A percentile compares a stretch with the other conserved stretches of the same genome.
Evolutionary conservation across 306 rosid species (phyloP).

Genomic region (Aeschynomene evenia): DNA sequence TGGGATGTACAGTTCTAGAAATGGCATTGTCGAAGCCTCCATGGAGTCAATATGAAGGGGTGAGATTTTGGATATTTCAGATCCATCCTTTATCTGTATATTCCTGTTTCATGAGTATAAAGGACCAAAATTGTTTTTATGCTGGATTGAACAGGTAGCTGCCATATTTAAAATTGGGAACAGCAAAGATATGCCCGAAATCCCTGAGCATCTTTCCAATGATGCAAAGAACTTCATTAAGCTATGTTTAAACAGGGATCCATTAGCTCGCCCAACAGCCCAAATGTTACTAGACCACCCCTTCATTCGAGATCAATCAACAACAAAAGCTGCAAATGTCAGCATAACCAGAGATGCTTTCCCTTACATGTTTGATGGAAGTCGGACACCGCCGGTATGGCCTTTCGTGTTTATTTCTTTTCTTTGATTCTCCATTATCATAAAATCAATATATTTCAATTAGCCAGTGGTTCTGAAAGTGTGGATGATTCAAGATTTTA

Average conservation of each 20-base stretch:
- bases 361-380: slow-evolving; percentile 72
- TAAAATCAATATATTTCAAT: neutral
- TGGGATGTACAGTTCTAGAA: slow-evolving; percentile 98
- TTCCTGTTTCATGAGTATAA: slow-evolving; percentile 17
- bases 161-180: slow-evolving; percentile 97
- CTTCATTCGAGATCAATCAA: slow-evolving; percentile 75
- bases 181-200: slow-evolving; percentile 94
- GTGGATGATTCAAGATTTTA: slow-evolving; percentile 21
- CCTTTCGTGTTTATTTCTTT: slow-evolving; percentile 16
- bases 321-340: slow-evolving; percentile 60
- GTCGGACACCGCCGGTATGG: slow-evolving; percentile 85
- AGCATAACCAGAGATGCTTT: slow-evolving; percentile 69
- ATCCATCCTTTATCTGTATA: neutral
- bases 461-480: neutral
- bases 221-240: slow-evolving; percentile 82
- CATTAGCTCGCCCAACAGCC: slow-evolving; percentile 78
- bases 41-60: slow-evolving; percentile 99
- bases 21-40: slow-evolving; percentile 97
- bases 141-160: slow-evolving; percentile 72
- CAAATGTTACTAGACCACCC: slow-evolving; percentile 67
- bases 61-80: slow-evolving; percentile 48
- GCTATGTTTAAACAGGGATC: slow-evolving; percentile 82
- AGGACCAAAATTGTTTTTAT: slow-evolving; percentile 33
- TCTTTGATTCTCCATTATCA: neutral
- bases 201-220: slow-evolving; percentile 85